Evolutionary conservation across 257 asterid species (phyloP), one percentile per base, ranked within the genome.

Genomic region (Lavandula angustifolia): DNA sequence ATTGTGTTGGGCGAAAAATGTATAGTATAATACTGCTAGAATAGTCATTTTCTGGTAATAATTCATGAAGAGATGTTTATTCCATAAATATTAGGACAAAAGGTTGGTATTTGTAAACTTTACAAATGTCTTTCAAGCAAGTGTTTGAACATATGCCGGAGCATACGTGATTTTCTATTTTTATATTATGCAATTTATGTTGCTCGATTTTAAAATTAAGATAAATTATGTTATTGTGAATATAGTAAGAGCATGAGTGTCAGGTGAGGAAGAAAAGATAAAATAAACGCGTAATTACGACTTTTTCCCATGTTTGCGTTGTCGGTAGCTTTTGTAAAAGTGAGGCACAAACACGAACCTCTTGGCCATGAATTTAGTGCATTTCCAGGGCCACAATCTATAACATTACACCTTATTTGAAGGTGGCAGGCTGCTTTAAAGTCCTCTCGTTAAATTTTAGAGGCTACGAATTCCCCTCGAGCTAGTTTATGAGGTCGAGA

Each of bases 321-420:
- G 80, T 78, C 76, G 80, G 79, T 60, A 16, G 75, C 73, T 74
- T 74, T 67, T 62, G 74, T 64, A 64, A 75, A 75, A 75, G 73
- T 48, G 52, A 49, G 48, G 37, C 69, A 57, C 43, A 18, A 68
- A 63, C 38, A n/a, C 47, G 18, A 18, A 12, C 38, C 38, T 37
- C 9, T 51, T 54, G 48, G 48, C 34, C 31, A 54, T 18, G 53
- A 18, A 58, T 59, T 68, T 32, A 64, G 77, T 78, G 78, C 77
- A 67, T 66, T 64, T 60, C 35, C 3, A 63, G 48, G 69, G 73
- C 73, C 77, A 77, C 78, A 68, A 59, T 27, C 69, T 54, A 67
- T 56, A 22, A 58, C 17, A 40, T 78, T 48, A 48, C 54, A 12
- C 58, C 63, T 38, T 51, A 56, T 52, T 42, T 65, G 44, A 17